Base-by-base conservation (phyloP, 2,329 filamentous ascomycete genomes). In the Juglanconis sp. region DNA sequence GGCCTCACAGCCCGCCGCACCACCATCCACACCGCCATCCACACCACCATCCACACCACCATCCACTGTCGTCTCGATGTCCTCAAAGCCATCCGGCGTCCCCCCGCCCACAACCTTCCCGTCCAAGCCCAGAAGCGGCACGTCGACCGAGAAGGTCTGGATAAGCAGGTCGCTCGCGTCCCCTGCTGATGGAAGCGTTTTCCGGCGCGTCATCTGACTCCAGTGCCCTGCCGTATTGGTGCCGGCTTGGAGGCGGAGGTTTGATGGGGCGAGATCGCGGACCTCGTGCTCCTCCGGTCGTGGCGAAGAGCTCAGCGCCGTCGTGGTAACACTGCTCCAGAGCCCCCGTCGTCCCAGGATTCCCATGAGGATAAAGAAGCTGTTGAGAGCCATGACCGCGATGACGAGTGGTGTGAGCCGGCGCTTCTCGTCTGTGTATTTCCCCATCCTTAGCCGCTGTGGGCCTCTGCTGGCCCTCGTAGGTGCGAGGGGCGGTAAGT, bases 101-200 rank as follows among this genome's bases (percentile, higher is more conserved):
- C 59, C 59, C 1, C 35, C 59, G 8, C 59, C 55, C 2, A 61
- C 50, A 31, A 58, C 59, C 35, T 11, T 58, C 9, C 59, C 59
- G 5, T 44, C 53, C 44, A 49, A 17, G 0, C 50, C 55, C 5
- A 61, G 30, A 31, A 61, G 44, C n/a, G 59, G 59, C 10, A 58
- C 59, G 10, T 61, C 59, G 5, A 61, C 59, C 15, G 42, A 34
- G n/a, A 61, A 54, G 2, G 59, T 53, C 50, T 61, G 59, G 8
- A 61, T 24, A 17, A 44, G 50, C 35, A 36, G 48, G 17, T 38
- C 54, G 31, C 49, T 46, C 15, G 50, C 49, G 17, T 34, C 31
- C 24, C 42, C 24, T 10, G 32, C 6, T 24, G 38, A 30, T 15
- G 44, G 17, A 9, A 31, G 17, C 9, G 32, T 13, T 24, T 56